A percentile compares a stretch with the other conserved stretches of the same genome.
These are phyloP conservation scores for Colletotrichum aenigma DNA, from an alignment of 2,329 filamentous ascomycete genomes.

Conservation along the genomic window DNA sequence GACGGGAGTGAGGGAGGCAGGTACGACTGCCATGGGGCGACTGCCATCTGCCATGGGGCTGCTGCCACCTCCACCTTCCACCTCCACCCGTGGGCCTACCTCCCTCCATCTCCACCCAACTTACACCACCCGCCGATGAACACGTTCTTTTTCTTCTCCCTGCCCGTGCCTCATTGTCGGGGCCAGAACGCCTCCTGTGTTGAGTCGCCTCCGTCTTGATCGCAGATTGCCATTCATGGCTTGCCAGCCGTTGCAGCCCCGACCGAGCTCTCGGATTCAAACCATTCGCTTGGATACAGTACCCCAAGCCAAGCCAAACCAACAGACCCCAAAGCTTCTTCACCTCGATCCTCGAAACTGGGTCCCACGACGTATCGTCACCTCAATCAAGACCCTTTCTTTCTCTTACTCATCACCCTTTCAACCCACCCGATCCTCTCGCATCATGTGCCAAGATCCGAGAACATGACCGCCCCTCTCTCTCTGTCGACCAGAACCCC, in stretches of 20 bases:
- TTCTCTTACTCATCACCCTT: background rate
- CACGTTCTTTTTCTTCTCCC: background rate
- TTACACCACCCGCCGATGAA: background rate
- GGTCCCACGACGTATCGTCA: background rate
- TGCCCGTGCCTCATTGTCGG: slow-evolving; percentile 5
- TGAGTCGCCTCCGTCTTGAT: slow-evolving; percentile 1
- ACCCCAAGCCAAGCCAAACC: slow-evolving; percentile 1
- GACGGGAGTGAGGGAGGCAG: background rate
- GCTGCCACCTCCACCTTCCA: background rate
- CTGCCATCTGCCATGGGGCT: no score
- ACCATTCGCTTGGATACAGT: slow-evolving; percentile 1
- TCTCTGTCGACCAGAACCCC: background rate
- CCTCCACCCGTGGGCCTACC: background rate
- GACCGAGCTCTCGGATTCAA: slow-evolving; percentile 5
- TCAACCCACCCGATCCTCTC: background rate
- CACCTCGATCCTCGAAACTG: background rate
- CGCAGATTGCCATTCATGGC: slow-evolving; percentile 14
- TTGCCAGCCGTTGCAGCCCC: slow-evolving; percentile 15
- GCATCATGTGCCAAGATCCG: background rate
- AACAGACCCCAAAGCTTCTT: background rate
- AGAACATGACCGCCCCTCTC: background rate
- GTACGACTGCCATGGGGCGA: background rate
- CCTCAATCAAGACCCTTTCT: background rate
- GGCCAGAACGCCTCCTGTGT: slow-evolving; percentile 12
- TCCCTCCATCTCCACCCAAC: background rate